phyloP scores from a whole-genome alignment of 2,329 filamentous ascomycete genomes.

The Arthrobotrys conoides region DNA sequence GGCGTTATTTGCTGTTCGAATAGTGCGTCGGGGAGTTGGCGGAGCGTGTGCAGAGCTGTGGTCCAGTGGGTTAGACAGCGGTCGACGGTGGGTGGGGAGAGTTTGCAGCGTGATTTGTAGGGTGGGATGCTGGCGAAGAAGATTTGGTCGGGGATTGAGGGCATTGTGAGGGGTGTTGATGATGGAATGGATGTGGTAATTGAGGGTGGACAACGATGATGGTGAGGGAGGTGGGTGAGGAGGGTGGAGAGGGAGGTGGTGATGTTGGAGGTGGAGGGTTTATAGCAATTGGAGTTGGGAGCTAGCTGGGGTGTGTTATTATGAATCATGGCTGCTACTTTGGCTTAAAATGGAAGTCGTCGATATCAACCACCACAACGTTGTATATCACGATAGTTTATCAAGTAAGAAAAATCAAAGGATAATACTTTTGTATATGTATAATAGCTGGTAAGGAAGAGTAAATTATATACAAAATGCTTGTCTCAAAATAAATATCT shows the following conservation, averaged over 20 bases:
- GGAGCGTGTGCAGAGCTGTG: conserved; percentile 33
- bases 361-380: conserved; percentile 8
- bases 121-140: conserved; percentile 49
- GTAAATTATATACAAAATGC: conserved; percentile 23
- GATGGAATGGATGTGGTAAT: neutral
- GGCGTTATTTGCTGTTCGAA: conserved; percentile 18
- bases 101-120: conserved; percentile 44
- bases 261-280: conserved; percentile 8
- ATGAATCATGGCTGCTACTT: conserved; percentile 32
- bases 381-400: neutral
- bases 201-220: neutral
- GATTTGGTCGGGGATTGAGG: conserved; percentile 23
- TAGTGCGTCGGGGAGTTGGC: conserved; percentile 18
- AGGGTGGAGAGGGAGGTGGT: neutral
- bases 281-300: conserved; percentile 20
- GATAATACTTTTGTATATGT: neutral
- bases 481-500: neutral
- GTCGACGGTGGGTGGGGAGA: conserved; percentile 29
- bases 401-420: neutral
- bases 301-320: conserved; percentile 4
- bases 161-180: conserved; percentile 28
- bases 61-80: conserved; percentile 41
- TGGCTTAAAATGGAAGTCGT: conserved; percentile 8
- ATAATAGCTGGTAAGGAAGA: conserved; percentile 14
- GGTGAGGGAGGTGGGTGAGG: neutral